phyloP scores from a whole-genome alignment of 1,139 yeast genomes.

The Geotrichum klebahnii region DNA sequence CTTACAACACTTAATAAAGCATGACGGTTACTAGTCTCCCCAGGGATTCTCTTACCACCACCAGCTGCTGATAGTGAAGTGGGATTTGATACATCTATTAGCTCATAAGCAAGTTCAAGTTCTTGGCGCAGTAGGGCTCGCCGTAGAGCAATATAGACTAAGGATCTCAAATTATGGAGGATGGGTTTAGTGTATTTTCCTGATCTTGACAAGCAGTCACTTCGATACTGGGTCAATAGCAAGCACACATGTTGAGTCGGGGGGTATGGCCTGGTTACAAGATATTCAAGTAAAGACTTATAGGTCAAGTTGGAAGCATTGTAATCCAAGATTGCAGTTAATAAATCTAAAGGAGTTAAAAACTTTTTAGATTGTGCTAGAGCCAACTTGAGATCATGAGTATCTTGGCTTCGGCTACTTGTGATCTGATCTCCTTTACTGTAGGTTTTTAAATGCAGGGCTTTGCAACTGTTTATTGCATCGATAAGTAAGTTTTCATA shows the following conservation, averaged over 20 bases:
- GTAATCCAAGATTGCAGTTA: constrained; percentile 5
- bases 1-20: not conserved
- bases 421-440: not conserved
- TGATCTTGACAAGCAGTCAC: not conserved
- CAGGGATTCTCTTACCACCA: not conserved
- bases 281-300: constrained; percentile 2
- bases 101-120: constrained; percentile 9
- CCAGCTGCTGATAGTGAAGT: not conserved
- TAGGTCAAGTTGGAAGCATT: constrained; percentile 1
- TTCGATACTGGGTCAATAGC: constrained; percentile 1
- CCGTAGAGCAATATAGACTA: constrained; percentile 12
- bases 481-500: constrained; percentile 12
- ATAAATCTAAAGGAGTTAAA: constrained; percentile 14
- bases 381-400: constrained; percentile 12
- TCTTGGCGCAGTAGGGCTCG: constrained; percentile 12
- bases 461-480: constrained; percentile 18
- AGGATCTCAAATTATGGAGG: not conserved
- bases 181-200: not conserved
- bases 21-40: not conserved
- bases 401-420: constrained; percentile 5
- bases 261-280: constrained; percentile 17
- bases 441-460: not conserved
- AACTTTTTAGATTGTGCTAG: constrained; percentile 5
- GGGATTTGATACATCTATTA: constrained; percentile 7
- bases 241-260: constrained; percentile 6